These are phyloP conservation scores for Spergularia azorica DNA, from an alignment of 179 eudicot genomes.

Conservation along the genomic window DNA sequence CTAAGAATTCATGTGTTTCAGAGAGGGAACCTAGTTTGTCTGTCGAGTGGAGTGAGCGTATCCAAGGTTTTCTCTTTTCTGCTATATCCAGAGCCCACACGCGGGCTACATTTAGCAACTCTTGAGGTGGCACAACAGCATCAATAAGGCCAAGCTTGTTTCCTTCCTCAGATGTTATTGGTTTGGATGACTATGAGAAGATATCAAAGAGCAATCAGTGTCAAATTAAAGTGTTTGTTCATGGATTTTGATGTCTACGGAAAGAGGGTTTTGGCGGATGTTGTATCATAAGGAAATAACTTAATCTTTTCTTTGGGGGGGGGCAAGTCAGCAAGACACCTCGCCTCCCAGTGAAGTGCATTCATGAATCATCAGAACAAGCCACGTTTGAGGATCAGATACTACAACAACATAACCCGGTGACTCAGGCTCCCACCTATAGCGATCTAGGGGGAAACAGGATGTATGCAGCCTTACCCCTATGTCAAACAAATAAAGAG, in stretches of 20 bases:
- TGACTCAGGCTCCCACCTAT: too few species aligned
- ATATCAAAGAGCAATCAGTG: not conserved
- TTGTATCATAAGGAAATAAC: too few species aligned
- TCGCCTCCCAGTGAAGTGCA: not conserved
- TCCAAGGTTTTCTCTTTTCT: constrained; percentile 72
- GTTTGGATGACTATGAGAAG: constrained; percentile 60
- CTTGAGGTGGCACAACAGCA: constrained; percentile 68
- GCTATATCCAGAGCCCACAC: constrained; percentile 88
- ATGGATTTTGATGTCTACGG: too few species aligned
- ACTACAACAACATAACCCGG: not conserved
- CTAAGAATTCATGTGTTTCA: constrained; percentile 56
- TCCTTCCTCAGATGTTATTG: constrained; percentile 81
- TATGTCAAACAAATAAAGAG: too few species aligned
- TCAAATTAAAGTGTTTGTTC: not conserved
- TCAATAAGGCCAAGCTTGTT: constrained; percentile 77
- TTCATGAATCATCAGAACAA: not conserved
- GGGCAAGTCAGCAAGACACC: not conserved
- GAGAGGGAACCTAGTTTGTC: constrained; percentile 73
- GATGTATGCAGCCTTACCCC: too few species aligned
- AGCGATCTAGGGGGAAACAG: too few species aligned
- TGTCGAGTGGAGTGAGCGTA: constrained; percentile 71
- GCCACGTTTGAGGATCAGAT: not conserved
- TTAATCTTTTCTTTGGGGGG: too few species aligned
- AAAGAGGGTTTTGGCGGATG: too few species aligned
- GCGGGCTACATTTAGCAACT: constrained; percentile 66